Evolutionary conservation across 2,329 filamentous ascomycete genomes (phyloP), one percentile per base, ranked within the genome.

Genomic region (Cladosporium sphaerospermum): DNA sequence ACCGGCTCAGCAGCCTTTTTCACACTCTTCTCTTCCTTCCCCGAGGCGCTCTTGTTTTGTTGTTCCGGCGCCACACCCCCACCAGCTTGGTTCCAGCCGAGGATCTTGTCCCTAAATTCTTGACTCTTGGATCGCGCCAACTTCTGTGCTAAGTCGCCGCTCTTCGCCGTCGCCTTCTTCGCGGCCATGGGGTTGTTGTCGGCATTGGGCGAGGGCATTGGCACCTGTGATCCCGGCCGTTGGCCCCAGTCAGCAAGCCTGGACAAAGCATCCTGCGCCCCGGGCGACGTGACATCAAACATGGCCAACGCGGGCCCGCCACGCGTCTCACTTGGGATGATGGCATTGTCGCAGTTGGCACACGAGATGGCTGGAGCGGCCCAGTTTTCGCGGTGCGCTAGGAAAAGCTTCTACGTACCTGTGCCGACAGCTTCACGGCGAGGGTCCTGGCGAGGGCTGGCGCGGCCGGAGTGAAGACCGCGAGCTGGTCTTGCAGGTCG

Each of bases 101-200:
- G 56, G 32, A 68, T 66, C 59, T 68, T 68, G 31, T 58, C 52
- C 33, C 56, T 57, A 46, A 67, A 67, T 46, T 67, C 65, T 55
- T 68, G 66, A 55, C 64, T 67, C 39, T 57, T 59, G 47, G 57
- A 59, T 52, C 54, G 59, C 10, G 64, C 64, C 43, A 68, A 47
- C 36, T 57, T 57, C 46, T 54, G 54, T 45, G 58, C 62, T 8
- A 68, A 54, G 37, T 67, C 57, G 53, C 50, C 63, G 49, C 63
- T 62, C 57, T 63, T 63, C 34, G 63, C 60, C 40, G 64, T 56
- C 42, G 59, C 62, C 54, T 63, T 66, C 59, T 62, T 63, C 14
- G 53, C 54, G 32, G 51, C 43, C 37, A 48, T 45, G 39, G 44
- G 39, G 45, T 58, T 59, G 32, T 53, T 56, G 14, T 16, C 55